Evolutionary conservation across 805 yeast genomes (phyloP).

Genomic region (Ogataea henricii): DNA sequence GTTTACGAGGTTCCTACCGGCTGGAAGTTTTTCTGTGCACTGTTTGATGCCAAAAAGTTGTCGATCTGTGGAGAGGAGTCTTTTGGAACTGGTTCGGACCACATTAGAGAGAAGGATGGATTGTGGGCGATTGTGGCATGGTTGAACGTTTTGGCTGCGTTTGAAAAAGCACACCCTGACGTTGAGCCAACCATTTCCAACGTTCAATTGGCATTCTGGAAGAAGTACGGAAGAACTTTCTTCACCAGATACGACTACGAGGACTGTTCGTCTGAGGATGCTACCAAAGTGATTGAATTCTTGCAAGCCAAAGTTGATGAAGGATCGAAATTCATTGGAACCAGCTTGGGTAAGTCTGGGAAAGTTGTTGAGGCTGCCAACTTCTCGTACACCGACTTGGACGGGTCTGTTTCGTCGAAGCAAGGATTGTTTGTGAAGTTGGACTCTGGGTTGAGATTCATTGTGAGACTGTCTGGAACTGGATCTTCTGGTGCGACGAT

Average conservation of each 20-base stretch:
- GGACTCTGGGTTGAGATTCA: constrained; percentile 78
- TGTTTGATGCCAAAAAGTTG: constrained; percentile 89
- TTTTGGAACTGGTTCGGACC: constrained; percentile 97
- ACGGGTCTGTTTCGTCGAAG: constrained; percentile 82
- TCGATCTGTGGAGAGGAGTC: constrained; percentile 98
- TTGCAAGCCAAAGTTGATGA: constrained; percentile 42
- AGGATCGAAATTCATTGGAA: constrained; percentile 48
- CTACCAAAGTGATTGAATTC: constrained; percentile 61
- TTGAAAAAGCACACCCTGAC: constrained; percentile 55
- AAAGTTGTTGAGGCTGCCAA: constrained; percentile 78
- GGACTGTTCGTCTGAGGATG: constrained; percentile 75
- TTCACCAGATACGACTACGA: constrained; percentile 96
- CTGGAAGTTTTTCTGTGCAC: constrained; percentile 96
- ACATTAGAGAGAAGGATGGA: constrained; percentile 96
- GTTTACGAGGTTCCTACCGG: constrained; percentile 98
- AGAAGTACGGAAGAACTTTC: constrained; percentile 91
- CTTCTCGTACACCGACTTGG: constrained; percentile 90
- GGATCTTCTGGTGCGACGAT: constrained; percentile 98
- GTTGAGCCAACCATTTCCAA: constrained; percentile 60
- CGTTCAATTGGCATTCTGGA: constrained; percentile 87
- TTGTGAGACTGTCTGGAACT: constrained; percentile 92
- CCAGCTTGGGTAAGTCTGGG: constrained; percentile 48
- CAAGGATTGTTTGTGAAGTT: constrained; percentile 90
- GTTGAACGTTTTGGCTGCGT: constrained; percentile 92
- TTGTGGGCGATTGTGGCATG: constrained; percentile 97